Evolutionary conservation across 2,329 filamentous ascomycete species (phyloP).

Genomic region (Coleophoma eucalyptorum): DNA sequence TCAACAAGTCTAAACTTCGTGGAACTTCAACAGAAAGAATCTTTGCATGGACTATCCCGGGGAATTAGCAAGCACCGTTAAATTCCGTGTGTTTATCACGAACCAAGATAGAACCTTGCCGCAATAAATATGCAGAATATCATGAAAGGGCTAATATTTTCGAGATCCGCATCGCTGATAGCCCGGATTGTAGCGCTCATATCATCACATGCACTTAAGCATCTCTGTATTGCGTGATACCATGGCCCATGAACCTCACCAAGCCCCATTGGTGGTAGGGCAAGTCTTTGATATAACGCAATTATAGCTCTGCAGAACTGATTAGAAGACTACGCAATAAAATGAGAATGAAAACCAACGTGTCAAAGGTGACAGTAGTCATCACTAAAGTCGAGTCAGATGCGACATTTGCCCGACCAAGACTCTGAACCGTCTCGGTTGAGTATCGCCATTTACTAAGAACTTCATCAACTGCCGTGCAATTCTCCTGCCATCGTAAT

Average conservation of each 20-base stretch:
- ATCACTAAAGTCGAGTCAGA: slow-evolving; percentile 10
- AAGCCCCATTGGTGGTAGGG: slow-evolving; percentile 9
- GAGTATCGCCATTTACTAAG: slow-evolving; percentile 9
- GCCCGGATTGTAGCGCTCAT: slow-evolving; percentile 9
- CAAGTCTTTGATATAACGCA: slow-evolving; percentile 9
- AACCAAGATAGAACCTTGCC: slow-evolving; percentile 11
- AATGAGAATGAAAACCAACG: slow-evolving; percentile 2
- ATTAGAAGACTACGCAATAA: not conserved
- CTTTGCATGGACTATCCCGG: slow-evolving; percentile 9
- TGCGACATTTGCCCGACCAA: slow-evolving; percentile 1
- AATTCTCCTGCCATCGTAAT: slow-evolving; percentile 10
- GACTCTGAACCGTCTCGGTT: not conserved
- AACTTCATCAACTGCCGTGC: slow-evolving; percentile 7
- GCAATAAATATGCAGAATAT: slow-evolving; percentile 14
- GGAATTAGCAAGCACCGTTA: not conserved
- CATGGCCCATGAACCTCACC: slow-evolving; percentile 12
- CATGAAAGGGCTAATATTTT: slow-evolving; percentile 10
- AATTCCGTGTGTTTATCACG: not conserved
- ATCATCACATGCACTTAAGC: slow-evolving; percentile 11
- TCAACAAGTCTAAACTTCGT: slow-evolving; percentile 8
- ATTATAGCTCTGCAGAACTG: slow-evolving; percentile 6
- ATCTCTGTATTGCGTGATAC: slow-evolving; percentile 13
- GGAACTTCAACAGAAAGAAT: slow-evolving; percentile 11
- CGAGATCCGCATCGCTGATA: slow-evolving; percentile 9
- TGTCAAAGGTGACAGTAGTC: slow-evolving; percentile 10